These are phyloP conservation scores for Neopestalotiopsis sp. DNA, from an alignment of 2,329 filamentous ascomycete species.

Conservation along the genomic window DNA sequence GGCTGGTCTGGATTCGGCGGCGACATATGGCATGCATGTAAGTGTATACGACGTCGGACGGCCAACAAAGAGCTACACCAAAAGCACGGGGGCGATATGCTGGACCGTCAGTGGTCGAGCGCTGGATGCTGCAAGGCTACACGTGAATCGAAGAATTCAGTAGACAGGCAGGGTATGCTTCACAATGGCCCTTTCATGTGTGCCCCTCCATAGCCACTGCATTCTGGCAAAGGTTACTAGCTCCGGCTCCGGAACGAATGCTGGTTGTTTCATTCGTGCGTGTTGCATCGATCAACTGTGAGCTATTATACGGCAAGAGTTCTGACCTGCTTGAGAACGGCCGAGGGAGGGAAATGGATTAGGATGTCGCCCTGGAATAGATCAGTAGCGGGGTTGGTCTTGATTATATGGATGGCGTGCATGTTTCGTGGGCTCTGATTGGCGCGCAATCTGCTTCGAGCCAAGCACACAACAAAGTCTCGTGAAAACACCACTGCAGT, in stretches of 20 bases:
- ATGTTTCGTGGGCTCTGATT: neutral
- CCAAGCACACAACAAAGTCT: neutral
- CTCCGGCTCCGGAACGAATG: neutral
- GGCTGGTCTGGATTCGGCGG: neutral
- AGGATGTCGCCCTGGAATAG: too few relatives aligned
- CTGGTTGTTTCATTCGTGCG: neutral
- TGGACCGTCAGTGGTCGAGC: conserved; percentile 4
- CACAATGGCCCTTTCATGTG: neutral
- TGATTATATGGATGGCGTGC: neutral
- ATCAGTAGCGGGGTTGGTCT: neutral
- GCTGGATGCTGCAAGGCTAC: neutral
- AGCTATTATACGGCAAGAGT: neutral
- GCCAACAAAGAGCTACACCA: neutral
- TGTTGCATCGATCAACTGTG: neutral
- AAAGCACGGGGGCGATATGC: conserved; percentile 7
- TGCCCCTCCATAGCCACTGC: neutral
- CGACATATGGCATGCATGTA: neutral
- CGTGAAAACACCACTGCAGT: neutral
- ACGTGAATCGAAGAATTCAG: neutral
- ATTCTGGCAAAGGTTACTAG: neutral
- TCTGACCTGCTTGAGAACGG: too few relatives aligned
- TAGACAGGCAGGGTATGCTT: neutral
- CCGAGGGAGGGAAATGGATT: too few relatives aligned
- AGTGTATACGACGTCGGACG: neutral
- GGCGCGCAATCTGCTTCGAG: neutral